Percentiles rank a stretch among this genome's conserved stretches.
Evolutionary conservation across 345 rosid species (phyloP).

Genomic region (Hypericum perforatum): DNA sequence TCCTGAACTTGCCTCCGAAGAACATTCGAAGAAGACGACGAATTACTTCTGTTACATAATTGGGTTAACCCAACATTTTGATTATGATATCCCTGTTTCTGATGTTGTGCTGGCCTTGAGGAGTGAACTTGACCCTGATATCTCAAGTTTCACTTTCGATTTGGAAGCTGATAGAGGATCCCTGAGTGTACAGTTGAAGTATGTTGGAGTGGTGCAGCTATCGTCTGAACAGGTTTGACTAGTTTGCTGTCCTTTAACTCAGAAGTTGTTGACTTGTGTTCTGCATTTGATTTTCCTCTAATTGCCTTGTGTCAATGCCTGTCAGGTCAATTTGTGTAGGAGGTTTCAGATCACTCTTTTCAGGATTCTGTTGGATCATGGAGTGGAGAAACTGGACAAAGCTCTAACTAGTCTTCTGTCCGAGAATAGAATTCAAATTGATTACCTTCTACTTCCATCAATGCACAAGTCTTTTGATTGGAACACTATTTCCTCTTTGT

Average conservation of each 20-base stretch:
- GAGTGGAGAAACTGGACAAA: constrained; percentile 27
- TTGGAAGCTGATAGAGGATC: constrained; percentile 50
- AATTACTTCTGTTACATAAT: constrained; percentile 49
- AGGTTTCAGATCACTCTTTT: constrained; percentile 56
- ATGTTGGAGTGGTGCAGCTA: constrained; percentile 37
- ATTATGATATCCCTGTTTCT: constrained; percentile 27
- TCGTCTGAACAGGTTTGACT: constrained; percentile 35
- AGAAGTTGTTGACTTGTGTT: constrained; percentile 1
- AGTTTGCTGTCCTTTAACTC: too few species aligned
- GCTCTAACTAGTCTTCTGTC: constrained; percentile 21
- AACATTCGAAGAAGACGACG: constrained; percentile 11
- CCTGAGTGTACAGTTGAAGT: constrained; percentile 37
- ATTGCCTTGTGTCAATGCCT: constrained; percentile 8
- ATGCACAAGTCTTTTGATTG: constrained; percentile 34
- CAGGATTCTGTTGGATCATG: constrained; percentile 44
- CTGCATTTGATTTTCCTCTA: background rate
- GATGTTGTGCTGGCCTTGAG: constrained; percentile 51
- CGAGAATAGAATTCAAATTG: constrained; percentile 24
- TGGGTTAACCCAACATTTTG: constrained; percentile 35
- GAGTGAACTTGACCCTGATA: constrained; percentile 41
- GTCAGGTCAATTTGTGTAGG: constrained; percentile 54
- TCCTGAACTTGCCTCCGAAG: constrained; percentile 43
- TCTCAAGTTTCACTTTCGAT: constrained; percentile 23
- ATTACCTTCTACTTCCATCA: constrained; percentile 69
- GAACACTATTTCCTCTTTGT: constrained; percentile 36